phyloP scores from a whole-genome alignment of 805 yeast species.

The Kurtzmaniella cleridarum region DNA sequence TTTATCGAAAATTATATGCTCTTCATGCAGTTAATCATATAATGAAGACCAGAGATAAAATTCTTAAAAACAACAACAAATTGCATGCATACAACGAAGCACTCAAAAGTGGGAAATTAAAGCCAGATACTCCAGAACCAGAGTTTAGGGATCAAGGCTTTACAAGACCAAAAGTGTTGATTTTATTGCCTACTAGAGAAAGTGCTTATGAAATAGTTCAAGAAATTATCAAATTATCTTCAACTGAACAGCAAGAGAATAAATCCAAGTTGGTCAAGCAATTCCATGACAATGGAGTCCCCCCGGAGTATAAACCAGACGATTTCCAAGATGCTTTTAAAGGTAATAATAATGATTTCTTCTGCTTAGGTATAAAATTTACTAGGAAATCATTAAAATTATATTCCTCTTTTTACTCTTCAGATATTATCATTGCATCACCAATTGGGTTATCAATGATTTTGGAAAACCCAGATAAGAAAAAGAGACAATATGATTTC shows the following conservation, averaged over 20 bases:
- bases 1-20: constrained; percentile 57
- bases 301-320: constrained; percentile 61
- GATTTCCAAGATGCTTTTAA: constrained; percentile 76
- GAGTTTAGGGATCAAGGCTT: constrained; percentile 92
- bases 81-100: constrained; percentile 39
- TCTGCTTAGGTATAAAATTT: constrained; percentile 84
- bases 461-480: constrained; percentile 53
- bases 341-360: constrained; percentile 90
- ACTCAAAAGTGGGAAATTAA: constrained; percentile 32
- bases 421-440: constrained; percentile 85
- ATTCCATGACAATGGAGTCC: constrained; percentile 47
- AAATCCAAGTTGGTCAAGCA: constrained; percentile 68
- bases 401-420: constrained; percentile 75
- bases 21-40: constrained; percentile 80
- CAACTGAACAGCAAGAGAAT: constrained; percentile 74
- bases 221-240: constrained; percentile 55
- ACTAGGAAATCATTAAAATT: constrained; percentile 83
- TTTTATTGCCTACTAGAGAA: constrained; percentile 80
- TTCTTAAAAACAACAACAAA: constrained; percentile 69
- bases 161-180: constrained; percentile 83
- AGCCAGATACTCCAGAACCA: constrained; percentile 37
- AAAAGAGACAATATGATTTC: constrained; percentile 70
- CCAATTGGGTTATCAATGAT: constrained; percentile 81
- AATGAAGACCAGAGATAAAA: constrained; percentile 79
- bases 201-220: constrained; percentile 66